Percentiles rank a stretch among this genome's conserved stretches.
Evolutionary conservation across 2,329 filamentous ascomycete species (phyloP).

Genomic region (Coniochaeta prunicola): DNA sequence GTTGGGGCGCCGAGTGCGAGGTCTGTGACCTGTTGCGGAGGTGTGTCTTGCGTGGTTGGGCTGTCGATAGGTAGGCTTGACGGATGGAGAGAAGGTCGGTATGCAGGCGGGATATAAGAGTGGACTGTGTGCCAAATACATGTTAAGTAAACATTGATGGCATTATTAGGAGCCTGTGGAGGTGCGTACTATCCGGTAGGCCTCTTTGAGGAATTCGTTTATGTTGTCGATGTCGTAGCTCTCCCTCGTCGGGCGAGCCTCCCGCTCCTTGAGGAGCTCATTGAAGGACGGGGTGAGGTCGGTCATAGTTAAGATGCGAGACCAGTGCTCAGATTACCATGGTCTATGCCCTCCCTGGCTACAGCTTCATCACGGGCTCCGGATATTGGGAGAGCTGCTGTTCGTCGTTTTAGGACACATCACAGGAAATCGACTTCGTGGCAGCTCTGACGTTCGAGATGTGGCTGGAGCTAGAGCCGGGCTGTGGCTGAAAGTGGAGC

Average conservation of each 20-base stretch:
- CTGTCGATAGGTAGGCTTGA: slow-evolving; percentile 83
- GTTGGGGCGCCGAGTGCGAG: slow-evolving; percentile 27
- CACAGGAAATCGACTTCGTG: background rate
- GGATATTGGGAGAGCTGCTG: background rate
- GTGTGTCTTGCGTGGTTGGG: slow-evolving; percentile 53
- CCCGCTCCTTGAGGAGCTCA: slow-evolving; percentile 54
- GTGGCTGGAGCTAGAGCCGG: background rate
- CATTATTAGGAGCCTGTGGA: background rate
- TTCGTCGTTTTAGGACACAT: background rate
- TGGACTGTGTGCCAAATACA: slow-evolving; percentile 53
- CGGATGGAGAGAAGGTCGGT: slow-evolving; percentile 76
- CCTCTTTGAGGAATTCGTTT: slow-evolving; percentile 88
- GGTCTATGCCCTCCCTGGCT: background rate
- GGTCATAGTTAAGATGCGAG: slow-evolving; percentile 29
- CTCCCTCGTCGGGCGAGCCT: slow-evolving; percentile 39
- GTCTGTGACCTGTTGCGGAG: slow-evolving; percentile 32
- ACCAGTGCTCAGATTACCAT: background rate
- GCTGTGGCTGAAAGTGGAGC: background rate
- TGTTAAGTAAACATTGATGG: slow-evolving; percentile 14
- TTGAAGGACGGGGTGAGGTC: slow-evolving; percentile 66
- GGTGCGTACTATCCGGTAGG: slow-evolving; percentile 74
- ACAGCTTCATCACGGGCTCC: background rate
- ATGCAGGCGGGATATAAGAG: slow-evolving; percentile 75
- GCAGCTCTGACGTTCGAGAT: background rate
- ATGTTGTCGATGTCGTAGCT: slow-evolving; percentile 45